Evolutionary conservation across 208 protist genomes (phyloP), one percentile per base, ranked within the genome.

Genomic region (Zelonia costaricensis): DNA sequence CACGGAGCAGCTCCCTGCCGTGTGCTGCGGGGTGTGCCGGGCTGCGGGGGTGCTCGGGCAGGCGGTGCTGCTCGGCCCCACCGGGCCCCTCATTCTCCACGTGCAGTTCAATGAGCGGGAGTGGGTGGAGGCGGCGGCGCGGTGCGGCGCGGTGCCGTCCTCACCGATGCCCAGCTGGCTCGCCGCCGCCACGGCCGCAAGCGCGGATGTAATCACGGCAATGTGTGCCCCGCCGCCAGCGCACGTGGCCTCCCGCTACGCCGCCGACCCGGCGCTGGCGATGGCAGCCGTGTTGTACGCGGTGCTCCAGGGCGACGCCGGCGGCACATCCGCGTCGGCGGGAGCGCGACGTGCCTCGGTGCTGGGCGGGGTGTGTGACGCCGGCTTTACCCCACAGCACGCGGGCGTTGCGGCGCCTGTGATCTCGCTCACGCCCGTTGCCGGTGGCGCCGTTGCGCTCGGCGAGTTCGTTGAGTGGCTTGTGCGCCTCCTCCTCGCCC

Each of bases 21-120:
- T 70, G 45, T 82, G 70, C 66, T 91, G 85, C 42, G 85, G 85
- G 0, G 46, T 43, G 18, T 79, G 76, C 33, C 23, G 57, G 5
- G 65, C 67, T 23, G 55, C 63, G 0, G 76, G 74, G 22, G 69
- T 84, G 9, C 49, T 62, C 16, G 79, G 69, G 8, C 81, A 92
- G 62, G 82, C 82, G 15, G 53, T 92, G 47, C 73, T 88, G 51
- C 55, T 88, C 22, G 70, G 63, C 47, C 82, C 85, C 20, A 68
- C 72, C 13, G 85, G 85, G 0, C 82, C 85, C 15, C 78, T 92
- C 25, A 15, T 88, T 9, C 55, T 92, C 18, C 79, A 88, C 58
- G 53, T 84, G 13, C 72, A 88, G 72, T 75, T 80, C 40, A 69
- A 87, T 52, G 57, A 61, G 62, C 56, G 56, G 23, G 69, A 68